These are phyloP conservation scores for Fusarium staphyleae DNA, from an alignment of 2,329 filamentous ascomycete species.

Conservation along the genomic window DNA sequence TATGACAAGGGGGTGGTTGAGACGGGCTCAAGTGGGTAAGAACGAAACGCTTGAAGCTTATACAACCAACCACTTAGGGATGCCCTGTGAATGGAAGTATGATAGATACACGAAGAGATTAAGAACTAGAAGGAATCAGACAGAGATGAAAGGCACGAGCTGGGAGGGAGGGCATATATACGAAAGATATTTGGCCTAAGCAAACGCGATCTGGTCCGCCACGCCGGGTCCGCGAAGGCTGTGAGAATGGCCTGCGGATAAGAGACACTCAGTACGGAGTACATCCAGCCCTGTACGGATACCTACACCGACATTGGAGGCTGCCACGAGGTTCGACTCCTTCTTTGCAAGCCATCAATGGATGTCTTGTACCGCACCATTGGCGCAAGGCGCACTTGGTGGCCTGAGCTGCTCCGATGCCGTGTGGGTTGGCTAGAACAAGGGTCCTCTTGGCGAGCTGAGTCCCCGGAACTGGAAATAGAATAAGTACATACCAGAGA, in stretches of 20 bases:
- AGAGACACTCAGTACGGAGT: not conserved
- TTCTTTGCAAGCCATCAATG: conserved; percentile 20
- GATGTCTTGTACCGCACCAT: conserved; percentile 26
- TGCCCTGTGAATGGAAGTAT: not conserved
- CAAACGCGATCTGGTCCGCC: conserved; percentile 13
- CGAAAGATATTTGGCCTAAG: conserved; percentile 1
- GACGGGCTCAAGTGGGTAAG: no score
- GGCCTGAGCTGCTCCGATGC: conserved; percentile 12
- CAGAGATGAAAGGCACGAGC: conserved; percentile 1
- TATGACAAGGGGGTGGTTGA: not conserved
- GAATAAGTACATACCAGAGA: conserved; percentile 1
- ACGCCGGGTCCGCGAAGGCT: conserved; percentile 10
- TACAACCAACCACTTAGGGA: not conserved
- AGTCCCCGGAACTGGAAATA: conserved; percentile 25
- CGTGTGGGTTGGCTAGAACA: conserved; percentile 26
- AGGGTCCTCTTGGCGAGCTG: conserved; percentile 22
- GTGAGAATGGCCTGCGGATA: not conserved
- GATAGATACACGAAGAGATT: not conserved
- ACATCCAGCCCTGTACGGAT: conserved; percentile 14
- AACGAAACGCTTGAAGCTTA: no score
- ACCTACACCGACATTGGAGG: conserved; percentile 21
- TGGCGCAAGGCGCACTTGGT: conserved; percentile 24
- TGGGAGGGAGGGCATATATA: conserved; percentile 26
- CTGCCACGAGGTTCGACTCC: conserved; percentile 11
- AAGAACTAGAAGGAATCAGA: not conserved